phyloP scores from a whole-genome alignment of 1,284 basidiomycete species.

The Apiotrichum mycotoxinovorans region DNA sequence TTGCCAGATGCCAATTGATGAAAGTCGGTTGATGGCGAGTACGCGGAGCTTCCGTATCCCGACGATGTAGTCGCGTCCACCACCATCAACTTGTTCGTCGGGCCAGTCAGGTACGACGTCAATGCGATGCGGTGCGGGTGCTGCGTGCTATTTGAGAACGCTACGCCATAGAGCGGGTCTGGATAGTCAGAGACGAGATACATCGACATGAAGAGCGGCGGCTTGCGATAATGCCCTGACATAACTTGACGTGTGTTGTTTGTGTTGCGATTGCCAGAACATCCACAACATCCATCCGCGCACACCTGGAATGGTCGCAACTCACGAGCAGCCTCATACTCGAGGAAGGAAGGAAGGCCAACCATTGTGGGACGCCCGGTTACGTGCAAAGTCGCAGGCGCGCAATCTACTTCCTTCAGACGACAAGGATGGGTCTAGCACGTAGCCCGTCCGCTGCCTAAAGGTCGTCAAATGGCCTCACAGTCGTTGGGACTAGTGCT shows the following conservation, averaged over 20 bases:
- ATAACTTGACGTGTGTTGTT: neutral
- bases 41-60: slow-evolving; percentile 12
- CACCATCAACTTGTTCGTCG: slow-evolving; percentile 43
- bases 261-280: neutral
- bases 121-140: slow-evolving; percentile 44
- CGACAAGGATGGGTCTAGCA: too few species aligned
- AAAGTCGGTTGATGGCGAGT: slow-evolving; percentile 23
- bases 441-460: too few species aligned
- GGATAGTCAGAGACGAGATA: neutral
- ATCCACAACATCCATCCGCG: neutral
- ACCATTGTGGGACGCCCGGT: slow-evolving; percentile 12
- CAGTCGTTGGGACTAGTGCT: too few species aligned
- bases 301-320: slow-evolving; percentile 9
- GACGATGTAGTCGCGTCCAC: slow-evolving; percentile 27
- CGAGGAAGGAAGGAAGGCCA: slow-evolving; percentile 25
- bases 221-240: neutral
- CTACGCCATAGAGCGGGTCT: slow-evolving; percentile 49
- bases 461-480: too few species aligned
- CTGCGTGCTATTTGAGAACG: slow-evolving; percentile 41
- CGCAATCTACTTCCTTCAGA: too few species aligned
- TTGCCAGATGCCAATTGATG: slow-evolving; percentile 32
- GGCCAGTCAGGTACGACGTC: slow-evolving; percentile 38
- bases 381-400: neutral
- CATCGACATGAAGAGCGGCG: neutral
- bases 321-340: slow-evolving; percentile 29